Evolutionary conservation across 2,329 filamentous ascomycete species (phyloP).

Genomic region (Aotearoamyces nothofagi): DNA sequence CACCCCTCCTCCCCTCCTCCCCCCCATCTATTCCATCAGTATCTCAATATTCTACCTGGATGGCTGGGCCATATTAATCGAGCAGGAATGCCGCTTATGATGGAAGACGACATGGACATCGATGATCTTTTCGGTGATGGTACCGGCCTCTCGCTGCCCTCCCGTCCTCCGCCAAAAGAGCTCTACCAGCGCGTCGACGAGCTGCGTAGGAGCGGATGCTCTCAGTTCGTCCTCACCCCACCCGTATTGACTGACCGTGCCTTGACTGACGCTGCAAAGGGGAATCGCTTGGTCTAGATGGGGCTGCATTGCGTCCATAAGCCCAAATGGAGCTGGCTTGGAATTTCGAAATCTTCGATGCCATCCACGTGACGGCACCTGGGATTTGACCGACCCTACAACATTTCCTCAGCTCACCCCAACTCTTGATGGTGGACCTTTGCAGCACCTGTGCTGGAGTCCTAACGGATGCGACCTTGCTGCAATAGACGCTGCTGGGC

Average conservation of each 20-base stretch:
- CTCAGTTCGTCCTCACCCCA: conserved; percentile 59
- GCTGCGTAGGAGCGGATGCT: conserved; percentile 59
- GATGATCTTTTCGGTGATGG: conserved; percentile 67
- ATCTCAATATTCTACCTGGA: too few species aligned
- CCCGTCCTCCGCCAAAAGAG: conserved; percentile 43
- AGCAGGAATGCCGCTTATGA: conserved; percentile 31
- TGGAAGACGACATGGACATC: conserved; percentile 44
- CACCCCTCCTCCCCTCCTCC: not conserved
- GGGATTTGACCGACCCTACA: conserved; percentile 63
- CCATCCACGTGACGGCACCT: conserved; percentile 52
- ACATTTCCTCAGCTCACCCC: conserved; percentile 44
- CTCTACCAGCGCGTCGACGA: conserved; percentile 64
- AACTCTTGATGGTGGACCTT: conserved; percentile 44
- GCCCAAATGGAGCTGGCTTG: conserved; percentile 52
- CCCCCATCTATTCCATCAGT: too few species aligned
- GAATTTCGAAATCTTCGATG: conserved; percentile 61
- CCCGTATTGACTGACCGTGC: too few species aligned
- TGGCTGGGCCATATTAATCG: too few species aligned
- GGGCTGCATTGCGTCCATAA: conserved; percentile 73
- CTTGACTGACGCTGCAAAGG: too few species aligned
- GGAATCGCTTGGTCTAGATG: conserved; percentile 77
- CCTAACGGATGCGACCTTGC: conserved; percentile 63
- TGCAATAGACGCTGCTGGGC: conserved; percentile 64
- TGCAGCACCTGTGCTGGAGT: conserved; percentile 77
- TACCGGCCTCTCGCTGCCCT: conserved; percentile 38